These are phyloP conservation scores for Hypholoma sublateritium DNA, from an alignment of 768 basidiomycete genomes.

Conservation along the genomic window DNA sequence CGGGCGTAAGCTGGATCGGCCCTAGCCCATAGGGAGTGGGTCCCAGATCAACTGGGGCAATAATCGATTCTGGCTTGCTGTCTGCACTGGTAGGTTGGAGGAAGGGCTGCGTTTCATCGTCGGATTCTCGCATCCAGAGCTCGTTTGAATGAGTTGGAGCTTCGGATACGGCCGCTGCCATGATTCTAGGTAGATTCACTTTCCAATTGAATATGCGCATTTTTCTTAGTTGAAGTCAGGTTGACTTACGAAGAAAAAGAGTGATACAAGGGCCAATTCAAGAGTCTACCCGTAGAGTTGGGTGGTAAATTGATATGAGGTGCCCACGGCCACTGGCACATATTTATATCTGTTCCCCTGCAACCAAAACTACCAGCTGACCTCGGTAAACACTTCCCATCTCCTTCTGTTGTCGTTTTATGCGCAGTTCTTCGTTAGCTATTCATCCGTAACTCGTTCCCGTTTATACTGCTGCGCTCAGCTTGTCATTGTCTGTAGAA, in stretches of 20 bases:
- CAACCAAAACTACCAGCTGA: no score
- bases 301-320: no score
- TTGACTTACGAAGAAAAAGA: neutral
- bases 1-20: conserved; percentile 4
- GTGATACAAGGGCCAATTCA: no score
- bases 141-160: neutral
- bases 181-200: neutral
- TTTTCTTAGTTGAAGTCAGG: neutral
- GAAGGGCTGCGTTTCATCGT: neutral
- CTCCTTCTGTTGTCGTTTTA: no score
- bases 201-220: neutral
- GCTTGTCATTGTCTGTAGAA: no score
- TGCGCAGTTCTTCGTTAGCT: no score
- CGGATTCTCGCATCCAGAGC: neutral
- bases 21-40: neutral
- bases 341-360: no score
- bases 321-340: no score
- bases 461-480: no score
- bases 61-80: neutral
- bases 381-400: no score
- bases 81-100: neutral
- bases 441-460: no score
- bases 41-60: conserved; percentile 1
- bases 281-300: no score
- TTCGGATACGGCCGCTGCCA: neutral